Conservation (phyloP, 352 stramenopile genomes). For the Globisporangium nagaii region DNA sequence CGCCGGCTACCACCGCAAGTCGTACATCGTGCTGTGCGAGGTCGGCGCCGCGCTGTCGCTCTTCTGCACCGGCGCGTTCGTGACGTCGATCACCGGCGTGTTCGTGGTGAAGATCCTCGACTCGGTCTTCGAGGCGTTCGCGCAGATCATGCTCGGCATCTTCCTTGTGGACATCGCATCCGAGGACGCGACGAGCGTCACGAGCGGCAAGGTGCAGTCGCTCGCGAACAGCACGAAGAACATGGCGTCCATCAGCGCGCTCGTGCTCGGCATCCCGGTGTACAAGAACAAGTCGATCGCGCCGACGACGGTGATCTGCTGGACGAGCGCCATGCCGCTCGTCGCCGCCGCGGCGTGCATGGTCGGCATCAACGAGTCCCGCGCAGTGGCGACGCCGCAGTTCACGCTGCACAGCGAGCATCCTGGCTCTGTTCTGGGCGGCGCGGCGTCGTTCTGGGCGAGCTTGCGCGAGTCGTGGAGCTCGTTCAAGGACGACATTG, state of each 20-base stretch:
- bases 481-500: conserved; percentile 40
- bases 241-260: conserved; percentile 46
- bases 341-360: conserved; percentile 43
- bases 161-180: conserved; percentile 64
- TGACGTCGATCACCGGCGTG: conserved; percentile 46
- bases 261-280: conserved; percentile 60
- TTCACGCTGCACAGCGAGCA: background rate
- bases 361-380: conserved; percentile 39
- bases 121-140: conserved; percentile 66
- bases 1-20: conserved; percentile 73
- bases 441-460: conserved; percentile 8
- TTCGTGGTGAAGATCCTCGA: conserved; percentile 71
- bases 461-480: conserved; percentile 25
- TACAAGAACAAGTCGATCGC: conserved; percentile 50
- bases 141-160: conserved; percentile 79
- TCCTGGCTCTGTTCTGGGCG: background rate
- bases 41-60: conserved; percentile 47
- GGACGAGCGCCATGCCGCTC: conserved; percentile 54
- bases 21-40: conserved; percentile 77
- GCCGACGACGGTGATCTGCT: conserved; percentile 52
- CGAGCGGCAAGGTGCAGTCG: conserved; percentile 61
- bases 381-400: background rate
- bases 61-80: conserved; percentile 44
- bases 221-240: conserved; percentile 69
- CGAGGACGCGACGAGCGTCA: conserved; percentile 45